A percentile compares a stretch with the other conserved stretches of the same genome.
These are phyloP conservation scores for Uncinocarpus reesii DNA, from an alignment of 2,329 filamentous ascomycete genomes.

Conservation along the genomic window DNA sequence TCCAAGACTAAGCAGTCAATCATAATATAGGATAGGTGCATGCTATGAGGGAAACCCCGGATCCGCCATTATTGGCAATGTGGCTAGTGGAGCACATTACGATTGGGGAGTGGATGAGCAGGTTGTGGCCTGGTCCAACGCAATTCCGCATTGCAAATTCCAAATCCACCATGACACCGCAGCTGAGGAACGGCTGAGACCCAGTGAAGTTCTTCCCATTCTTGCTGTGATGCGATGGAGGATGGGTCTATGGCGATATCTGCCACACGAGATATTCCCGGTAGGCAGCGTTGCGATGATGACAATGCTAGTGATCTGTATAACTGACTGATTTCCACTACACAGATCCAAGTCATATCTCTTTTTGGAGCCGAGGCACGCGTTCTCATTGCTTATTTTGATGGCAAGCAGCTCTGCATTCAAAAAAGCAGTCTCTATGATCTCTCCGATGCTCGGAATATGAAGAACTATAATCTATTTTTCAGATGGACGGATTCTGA, in stretches of 20 bases:
- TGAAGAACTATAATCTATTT: too few species aligned
- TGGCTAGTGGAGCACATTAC: background rate
- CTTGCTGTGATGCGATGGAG: background rate
- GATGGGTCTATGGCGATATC: background rate
- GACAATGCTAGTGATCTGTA: too few species aligned
- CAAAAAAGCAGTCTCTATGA: background rate
- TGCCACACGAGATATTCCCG: background rate
- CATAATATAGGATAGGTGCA: background rate
- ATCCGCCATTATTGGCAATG: too few species aligned
- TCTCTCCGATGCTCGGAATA: background rate
- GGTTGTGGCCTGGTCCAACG: background rate
- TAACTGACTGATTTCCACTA: too few species aligned
- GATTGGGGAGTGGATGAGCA: background rate
- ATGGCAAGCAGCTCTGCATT: background rate
- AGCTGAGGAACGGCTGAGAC: background rate
- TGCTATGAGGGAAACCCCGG: background rate
- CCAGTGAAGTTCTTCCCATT: background rate
- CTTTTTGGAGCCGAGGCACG: background rate
- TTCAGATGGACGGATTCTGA: too few species aligned
- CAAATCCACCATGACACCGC: background rate
- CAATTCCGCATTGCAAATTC: background rate
- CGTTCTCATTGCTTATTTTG: background rate
- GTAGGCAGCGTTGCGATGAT: too few species aligned
- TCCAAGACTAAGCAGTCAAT: too few species aligned
- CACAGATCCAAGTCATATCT: background rate